phyloP scores from a whole-genome alignment of 305 asterid species.

The Rubia peregrina region DNA sequence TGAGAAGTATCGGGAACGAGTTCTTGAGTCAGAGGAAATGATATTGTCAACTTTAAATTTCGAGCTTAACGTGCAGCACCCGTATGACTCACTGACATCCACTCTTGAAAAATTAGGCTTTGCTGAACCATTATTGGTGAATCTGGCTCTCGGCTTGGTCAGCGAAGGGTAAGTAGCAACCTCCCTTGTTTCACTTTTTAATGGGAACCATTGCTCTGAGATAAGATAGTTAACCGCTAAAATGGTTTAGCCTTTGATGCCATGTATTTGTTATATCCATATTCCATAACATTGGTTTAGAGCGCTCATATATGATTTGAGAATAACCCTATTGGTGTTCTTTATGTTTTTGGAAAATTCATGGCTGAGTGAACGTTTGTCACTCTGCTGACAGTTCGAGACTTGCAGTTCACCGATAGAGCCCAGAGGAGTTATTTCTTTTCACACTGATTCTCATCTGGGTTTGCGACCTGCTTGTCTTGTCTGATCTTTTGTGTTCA shows the following conservation, averaged over 20 bases:
- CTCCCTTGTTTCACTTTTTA: constrained; percentile 12
- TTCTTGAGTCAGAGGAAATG: constrained; percentile 84
- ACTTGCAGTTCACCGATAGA: constrained; percentile 22
- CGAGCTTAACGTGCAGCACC: constrained; percentile 93
- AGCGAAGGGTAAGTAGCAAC: constrained; percentile 84
- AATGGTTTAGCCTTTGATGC: background rate
- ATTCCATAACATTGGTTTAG: background rate
- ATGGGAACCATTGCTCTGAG: background rate
- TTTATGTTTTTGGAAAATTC: background rate
- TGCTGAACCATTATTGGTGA: constrained; percentile 68
- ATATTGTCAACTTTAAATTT: constrained; percentile 83
- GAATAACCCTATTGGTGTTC: background rate
- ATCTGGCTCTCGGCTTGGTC: constrained; percentile 76
- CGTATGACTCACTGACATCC: constrained; percentile 71
- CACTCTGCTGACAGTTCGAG: constrained; percentile 20
- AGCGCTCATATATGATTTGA: background rate
- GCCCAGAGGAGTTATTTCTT: constrained; percentile 26
- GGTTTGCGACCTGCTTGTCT: constrained; percentile 28
- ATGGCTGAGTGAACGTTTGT: constrained; percentile 16
- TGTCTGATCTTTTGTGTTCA: constrained; percentile 23
- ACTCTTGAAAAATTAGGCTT: constrained; percentile 85
- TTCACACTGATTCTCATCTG: constrained; percentile 23
- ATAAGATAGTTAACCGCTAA: background rate
- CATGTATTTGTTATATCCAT: too few relatives aligned
- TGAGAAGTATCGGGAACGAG: constrained; percentile 85